Percentiles rank a stretch among this genome's conserved stretches.
Evolutionary conservation across 495 filamentous ascomycete species (phyloP).

Genomic region (Lindgomyces ingoldianus): DNA sequence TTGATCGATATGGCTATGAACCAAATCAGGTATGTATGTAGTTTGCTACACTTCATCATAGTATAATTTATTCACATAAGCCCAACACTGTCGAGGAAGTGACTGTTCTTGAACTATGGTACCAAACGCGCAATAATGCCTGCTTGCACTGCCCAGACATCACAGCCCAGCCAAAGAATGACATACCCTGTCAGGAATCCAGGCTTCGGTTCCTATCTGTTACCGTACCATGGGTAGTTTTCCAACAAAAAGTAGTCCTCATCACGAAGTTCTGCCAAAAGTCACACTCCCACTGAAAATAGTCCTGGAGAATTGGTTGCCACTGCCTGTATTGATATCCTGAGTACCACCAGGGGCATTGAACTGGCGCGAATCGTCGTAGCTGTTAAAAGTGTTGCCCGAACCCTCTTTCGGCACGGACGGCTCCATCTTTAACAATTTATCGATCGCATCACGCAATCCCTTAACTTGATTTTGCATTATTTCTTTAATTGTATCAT

Average conservation of each 20-base stretch:
- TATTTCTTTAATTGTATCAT: not conserved
- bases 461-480: not conserved
- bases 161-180: no score
- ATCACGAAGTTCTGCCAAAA: not conserved
- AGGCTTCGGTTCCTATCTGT: no score
- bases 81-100: not conserved
- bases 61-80: not conserved
- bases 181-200: no score
- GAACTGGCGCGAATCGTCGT: not conserved
- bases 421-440: conserved; percentile 1
- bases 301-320: not conserved
- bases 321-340: not conserved
- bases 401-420: not conserved
- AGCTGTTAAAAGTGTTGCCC: not conserved
- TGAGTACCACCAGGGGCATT: not conserved
- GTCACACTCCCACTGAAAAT: not conserved
- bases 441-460: conserved; percentile 3
- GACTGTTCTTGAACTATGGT: not conserved
- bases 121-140: not conserved
- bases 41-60: not conserved
- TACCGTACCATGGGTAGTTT: no score
- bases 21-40: not conserved
- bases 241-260: not conserved
- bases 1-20: conserved; percentile 1
- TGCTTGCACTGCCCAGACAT: not conserved